These are phyloP conservation scores for Penstemon barbatus DNA, from an alignment of 257 asterid species.

Conservation along the genomic window DNA sequence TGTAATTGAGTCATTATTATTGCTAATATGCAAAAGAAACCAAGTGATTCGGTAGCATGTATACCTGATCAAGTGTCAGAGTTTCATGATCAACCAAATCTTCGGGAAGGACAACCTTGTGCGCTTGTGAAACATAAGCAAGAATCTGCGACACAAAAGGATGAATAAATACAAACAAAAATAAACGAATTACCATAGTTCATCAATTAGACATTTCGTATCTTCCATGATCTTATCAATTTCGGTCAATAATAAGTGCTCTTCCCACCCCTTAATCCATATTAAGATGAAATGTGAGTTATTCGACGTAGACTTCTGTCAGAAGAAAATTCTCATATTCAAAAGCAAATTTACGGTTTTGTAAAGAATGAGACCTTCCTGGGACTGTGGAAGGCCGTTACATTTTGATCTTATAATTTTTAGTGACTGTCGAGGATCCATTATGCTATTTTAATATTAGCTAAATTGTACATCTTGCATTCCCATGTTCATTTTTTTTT, in stretches of 20 bases:
- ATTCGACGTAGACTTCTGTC: background rate
- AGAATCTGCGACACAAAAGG: slow-evolving; percentile 61
- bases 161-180: slow-evolving; percentile 25
- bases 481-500: background rate
- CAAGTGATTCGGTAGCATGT: slow-evolving; percentile 10
- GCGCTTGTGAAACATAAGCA: slow-evolving; percentile 97
- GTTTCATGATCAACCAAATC: slow-evolving; percentile 67
- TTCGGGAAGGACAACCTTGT: slow-evolving; percentile 81
- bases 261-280: background rate
- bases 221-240: slow-evolving; percentile 4
- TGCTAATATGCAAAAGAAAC: slow-evolving; percentile 19
- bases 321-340: background rate
- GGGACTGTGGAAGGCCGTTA: background rate
- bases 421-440: too few species aligned
- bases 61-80: slow-evolving; percentile 79
- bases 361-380: background rate
- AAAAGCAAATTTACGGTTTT: background rate
- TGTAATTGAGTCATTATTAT: background rate
- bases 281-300: background rate
- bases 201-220: slow-evolving; percentile 21
- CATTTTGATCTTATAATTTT: too few species aligned
- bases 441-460: background rate
- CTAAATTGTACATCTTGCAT: background rate
- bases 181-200: slow-evolving; percentile 16
- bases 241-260: slow-evolving; percentile 5